Evolutionary conservation across 768 basidiomycete genomes (phyloP), one percentile per base, ranked within the genome.

Genomic region (Daedaleopsis sinensis): DNA sequence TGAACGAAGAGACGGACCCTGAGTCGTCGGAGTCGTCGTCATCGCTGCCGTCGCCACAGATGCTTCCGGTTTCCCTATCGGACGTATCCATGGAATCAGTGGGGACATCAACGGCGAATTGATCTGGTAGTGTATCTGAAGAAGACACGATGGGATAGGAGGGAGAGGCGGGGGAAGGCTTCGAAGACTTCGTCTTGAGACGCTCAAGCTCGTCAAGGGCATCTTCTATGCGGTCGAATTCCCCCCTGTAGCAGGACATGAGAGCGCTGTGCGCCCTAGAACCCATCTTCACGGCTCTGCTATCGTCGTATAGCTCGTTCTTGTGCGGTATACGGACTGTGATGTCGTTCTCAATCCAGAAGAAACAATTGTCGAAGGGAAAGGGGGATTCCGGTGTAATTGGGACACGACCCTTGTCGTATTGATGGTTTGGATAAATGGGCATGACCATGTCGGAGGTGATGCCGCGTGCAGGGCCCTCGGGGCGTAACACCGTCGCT

Each of bases 361-460:
- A 18, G n/a, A 55, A 60, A 37, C 59, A 60, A 24, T 60, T 51
- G 13, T 52, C 18, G 36, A 60, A 60, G 4, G 59, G 59, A 23
- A 60, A 60, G 3, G 36, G 47, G 0, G 46, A 16, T 6, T 27
- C 38, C 2, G 53, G 21, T 5, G 13, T 5, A 1, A 60, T 23
- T 12, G 59, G 53, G 1, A 21, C 9, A 13, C 59, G 47, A 8
- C 53, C 39, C 0, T 13, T 1, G 5, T 47, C 53, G 50, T 55
- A 53, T 0, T 3, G 16, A 13, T 52, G 55, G 8, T 60, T 60
- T 3, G 59, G 59, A 23, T 55, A 43, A 18, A 60, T 60, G 3
- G 59, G 59, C 6, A 60, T 43, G 39, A 32, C 59, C 59, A 60
- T 60, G n/a, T 60, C 59, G 2, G 59, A 23, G 13, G 59, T 55